Evolutionary conservation across 2,329 filamentous ascomycete species (phyloP).

Genomic region (Cladorrhinum sp.): DNA sequence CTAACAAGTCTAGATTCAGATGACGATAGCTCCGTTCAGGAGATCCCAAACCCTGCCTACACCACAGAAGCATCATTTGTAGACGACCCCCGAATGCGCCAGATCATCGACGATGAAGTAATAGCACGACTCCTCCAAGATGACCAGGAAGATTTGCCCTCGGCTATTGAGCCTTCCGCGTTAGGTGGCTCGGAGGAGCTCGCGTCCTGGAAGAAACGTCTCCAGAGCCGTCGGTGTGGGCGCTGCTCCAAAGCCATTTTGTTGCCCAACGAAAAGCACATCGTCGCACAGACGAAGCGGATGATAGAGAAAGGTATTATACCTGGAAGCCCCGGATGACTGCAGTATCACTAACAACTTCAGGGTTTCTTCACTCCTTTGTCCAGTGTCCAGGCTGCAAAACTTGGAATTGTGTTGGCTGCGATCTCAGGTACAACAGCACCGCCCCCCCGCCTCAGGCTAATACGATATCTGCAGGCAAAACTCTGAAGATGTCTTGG

Average conservation of each 20-base stretch:
- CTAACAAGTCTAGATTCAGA: neutral
- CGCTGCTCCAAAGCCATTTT: neutral
- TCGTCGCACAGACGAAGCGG: neutral
- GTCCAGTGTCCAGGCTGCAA: constrained; percentile 18
- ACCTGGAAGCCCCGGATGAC: neutral
- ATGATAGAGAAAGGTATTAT: constrained; percentile 4
- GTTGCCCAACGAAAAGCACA: neutral
- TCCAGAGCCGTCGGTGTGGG: neutral
- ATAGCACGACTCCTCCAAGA: neutral
- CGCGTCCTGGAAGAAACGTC: neutral
- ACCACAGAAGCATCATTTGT: neutral
- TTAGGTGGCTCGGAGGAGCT: neutral
- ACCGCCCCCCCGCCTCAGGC: neutral
- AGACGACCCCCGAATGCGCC: neutral
- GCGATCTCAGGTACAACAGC: neutral
- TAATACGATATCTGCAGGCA: neutral
- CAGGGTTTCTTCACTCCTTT: constrained; percentile 19
- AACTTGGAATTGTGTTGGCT: constrained; percentile 19
- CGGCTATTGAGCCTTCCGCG: neutral
- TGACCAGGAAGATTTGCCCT: neutral
- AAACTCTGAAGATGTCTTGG: constrained; percentile 21
- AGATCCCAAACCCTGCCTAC: neutral
- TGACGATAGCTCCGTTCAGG: neutral
- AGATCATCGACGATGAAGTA: neutral
- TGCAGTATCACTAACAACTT: constrained; percentile 4